These are phyloP conservation scores for Fusarium sp. DNA, from an alignment of 2,329 filamentous ascomycete genomes.

Conservation along the genomic window DNA sequence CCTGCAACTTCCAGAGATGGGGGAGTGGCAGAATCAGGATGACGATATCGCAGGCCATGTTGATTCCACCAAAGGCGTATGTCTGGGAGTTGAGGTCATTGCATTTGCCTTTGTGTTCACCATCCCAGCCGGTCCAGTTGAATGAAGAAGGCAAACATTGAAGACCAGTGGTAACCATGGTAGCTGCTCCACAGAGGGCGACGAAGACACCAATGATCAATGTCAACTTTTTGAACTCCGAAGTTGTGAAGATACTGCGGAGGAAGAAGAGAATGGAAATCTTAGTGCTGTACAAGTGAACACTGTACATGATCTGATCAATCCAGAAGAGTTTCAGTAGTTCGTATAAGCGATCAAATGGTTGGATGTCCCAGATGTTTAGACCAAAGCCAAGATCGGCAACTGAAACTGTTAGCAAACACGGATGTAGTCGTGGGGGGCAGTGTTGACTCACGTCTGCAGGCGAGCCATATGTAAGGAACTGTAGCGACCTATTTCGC, in stretches of 20 bases:
- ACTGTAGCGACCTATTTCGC: slow-evolving; percentile 26
- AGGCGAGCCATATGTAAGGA: slow-evolving; percentile 33
- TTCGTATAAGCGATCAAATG: slow-evolving; percentile 33
- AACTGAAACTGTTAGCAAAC: slow-evolving; percentile 8
- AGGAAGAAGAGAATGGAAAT: slow-evolving; percentile 40
- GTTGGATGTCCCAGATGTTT: slow-evolving; percentile 36
- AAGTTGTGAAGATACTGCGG: slow-evolving; percentile 25
- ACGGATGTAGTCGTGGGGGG: neutral
- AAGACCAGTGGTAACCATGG: slow-evolving; percentile 31
- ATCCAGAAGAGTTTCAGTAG: slow-evolving; percentile 40
- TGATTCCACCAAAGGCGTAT: slow-evolving; percentile 39
- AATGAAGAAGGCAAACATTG: slow-evolving; percentile 38
- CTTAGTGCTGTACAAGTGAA: slow-evolving; percentile 42
- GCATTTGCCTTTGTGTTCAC: slow-evolving; percentile 28
- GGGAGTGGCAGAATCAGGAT: slow-evolving; percentile 34
- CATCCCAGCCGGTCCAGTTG: slow-evolving; percentile 41
- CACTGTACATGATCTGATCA: slow-evolving; percentile 42
- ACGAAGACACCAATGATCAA: slow-evolving; percentile 26
- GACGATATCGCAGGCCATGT: slow-evolving; percentile 34
- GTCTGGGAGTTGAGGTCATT: slow-evolving; percentile 41
- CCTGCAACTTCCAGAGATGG: slow-evolving; percentile 33
- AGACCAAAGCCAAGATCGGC: slow-evolving; percentile 39
- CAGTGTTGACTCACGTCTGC: slow-evolving; percentile 12
- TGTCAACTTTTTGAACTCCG: slow-evolving; percentile 23
- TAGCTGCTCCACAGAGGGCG: slow-evolving; percentile 22